These are phyloP conservation scores for Cryoendolithus antarcticus DNA, from an alignment of 2,329 filamentous ascomycete species.

Conservation along the genomic window DNA sequence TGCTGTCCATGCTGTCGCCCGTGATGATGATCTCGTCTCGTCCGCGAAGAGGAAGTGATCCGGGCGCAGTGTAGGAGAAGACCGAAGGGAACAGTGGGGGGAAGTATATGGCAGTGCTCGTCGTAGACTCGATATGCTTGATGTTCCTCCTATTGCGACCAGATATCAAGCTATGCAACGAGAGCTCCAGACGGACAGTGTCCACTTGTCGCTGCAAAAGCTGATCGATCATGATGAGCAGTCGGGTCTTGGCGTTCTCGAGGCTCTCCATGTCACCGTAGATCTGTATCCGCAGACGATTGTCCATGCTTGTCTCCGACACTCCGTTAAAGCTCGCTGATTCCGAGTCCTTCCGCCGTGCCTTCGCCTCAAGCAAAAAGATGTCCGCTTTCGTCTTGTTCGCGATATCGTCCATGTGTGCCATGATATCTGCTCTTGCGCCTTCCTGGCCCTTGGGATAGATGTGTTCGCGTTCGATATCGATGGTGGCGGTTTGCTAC, in stretches of 20 bases:
- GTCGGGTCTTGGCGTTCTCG: conserved; percentile 91
- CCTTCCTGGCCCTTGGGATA: conserved; percentile 52
- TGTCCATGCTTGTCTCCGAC: conserved; percentile 71
- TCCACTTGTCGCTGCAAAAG: conserved; percentile 68
- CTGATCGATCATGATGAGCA: conserved; percentile 94
- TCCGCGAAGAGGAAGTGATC: conserved; percentile 61
- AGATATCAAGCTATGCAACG: conserved; percentile 82
- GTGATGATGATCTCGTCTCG: conserved; percentile 92
- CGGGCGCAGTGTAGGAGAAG: conserved; percentile 77
- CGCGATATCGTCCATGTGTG: conserved; percentile 77
- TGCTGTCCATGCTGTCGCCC: conserved; percentile 71
- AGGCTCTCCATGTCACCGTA: conserved; percentile 92
- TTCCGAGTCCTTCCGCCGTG: conserved; percentile 56
- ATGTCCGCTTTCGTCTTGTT: conserved; percentile 89
- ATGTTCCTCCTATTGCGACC: conserved; percentile 94
- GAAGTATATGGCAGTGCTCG: conserved; percentile 95
- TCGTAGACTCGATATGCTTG: conserved; percentile 90
- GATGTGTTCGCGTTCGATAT: conserved; percentile 83
- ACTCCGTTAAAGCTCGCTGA: conserved; percentile 64
- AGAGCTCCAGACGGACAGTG: conserved; percentile 67
- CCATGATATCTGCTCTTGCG: conserved; percentile 56
- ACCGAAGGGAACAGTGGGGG: conserved; percentile 85
- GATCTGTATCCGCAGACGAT: conserved; percentile 82
- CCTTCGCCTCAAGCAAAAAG: conserved; percentile 82
- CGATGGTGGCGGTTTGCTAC: conserved; percentile 47